Conservation (phyloP, 2,329 filamentous ascomycete species). For the Coleophoma cylindrospora region DNA sequence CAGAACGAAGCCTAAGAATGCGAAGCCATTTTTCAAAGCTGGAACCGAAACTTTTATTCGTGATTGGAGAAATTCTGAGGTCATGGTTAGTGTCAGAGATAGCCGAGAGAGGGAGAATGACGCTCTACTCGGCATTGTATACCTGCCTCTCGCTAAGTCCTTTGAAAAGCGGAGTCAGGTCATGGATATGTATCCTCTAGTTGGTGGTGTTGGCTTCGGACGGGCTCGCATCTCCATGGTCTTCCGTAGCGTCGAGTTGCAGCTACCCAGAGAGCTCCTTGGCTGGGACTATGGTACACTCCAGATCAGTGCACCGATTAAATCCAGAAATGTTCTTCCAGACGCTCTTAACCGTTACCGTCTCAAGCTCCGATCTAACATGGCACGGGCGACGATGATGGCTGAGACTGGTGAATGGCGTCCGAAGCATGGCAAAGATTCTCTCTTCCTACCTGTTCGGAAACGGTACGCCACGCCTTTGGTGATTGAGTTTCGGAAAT, state of each 20-base stretch:
- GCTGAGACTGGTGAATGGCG: slow-evolving; percentile 43
- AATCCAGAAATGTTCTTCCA: slow-evolving; percentile 36
- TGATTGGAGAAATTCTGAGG: slow-evolving; percentile 62
- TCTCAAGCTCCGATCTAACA: slow-evolving; percentile 51
- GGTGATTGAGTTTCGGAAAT: slow-evolving; percentile 54
- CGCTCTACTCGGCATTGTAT: slow-evolving; percentile 64
- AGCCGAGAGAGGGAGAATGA: slow-evolving; percentile 65
- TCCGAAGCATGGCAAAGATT: slow-evolving; percentile 36
- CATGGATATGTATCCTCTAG: slow-evolving; percentile 60
- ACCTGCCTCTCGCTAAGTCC: slow-evolving; percentile 57
- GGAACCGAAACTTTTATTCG: slow-evolving; percentile 68
- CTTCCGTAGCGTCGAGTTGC: slow-evolving; percentile 63
- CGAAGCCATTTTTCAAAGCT: slow-evolving; percentile 75
- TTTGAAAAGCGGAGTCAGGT: slow-evolving; percentile 60
- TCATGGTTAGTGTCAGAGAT: slow-evolving; percentile 65
- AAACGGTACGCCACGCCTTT: slow-evolving; percentile 55
- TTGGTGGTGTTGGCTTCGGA: slow-evolving; percentile 69
- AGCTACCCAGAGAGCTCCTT: slow-evolving; percentile 50
- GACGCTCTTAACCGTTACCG: slow-evolving; percentile 41
- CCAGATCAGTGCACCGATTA: slow-evolving; percentile 51
- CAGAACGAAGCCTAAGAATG: slow-evolving; percentile 71
- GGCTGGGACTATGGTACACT: slow-evolving; percentile 72
- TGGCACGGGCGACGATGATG: slow-evolving; percentile 50
- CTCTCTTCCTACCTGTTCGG: slow-evolving; percentile 48
- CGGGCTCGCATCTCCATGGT: slow-evolving; percentile 65